Conservation (phyloP, 495 filamentous ascomycete genomes). For the Glonium stellatum region DNA sequence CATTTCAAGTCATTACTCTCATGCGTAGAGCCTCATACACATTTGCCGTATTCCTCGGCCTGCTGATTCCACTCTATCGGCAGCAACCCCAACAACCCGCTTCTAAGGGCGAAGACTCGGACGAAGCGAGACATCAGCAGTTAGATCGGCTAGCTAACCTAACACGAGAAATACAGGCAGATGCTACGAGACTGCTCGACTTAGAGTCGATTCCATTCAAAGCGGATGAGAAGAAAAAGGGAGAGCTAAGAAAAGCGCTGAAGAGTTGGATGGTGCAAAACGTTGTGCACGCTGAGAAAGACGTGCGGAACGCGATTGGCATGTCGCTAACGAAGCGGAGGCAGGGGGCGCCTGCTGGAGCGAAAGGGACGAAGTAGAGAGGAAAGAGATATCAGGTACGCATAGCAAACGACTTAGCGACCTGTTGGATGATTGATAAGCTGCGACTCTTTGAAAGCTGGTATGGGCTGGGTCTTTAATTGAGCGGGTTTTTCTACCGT, state of each 20-base stretch:
- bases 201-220: conserved; percentile 79
- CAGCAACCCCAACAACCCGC: conserved; percentile 25
- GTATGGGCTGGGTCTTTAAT: too few relatives aligned
- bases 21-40: conserved; percentile 69
- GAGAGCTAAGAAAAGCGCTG: conserved; percentile 29
- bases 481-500: too few relatives aligned
- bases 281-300: conserved; percentile 35
- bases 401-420: too few relatives aligned
- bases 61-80: conserved; percentile 61
- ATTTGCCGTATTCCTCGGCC: conserved; percentile 85
- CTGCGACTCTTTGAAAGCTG: too few relatives aligned
- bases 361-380: conserved; percentile 17
- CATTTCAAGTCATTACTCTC: conserved; percentile 77
- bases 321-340: conserved; percentile 30
- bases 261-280: conserved; percentile 41
- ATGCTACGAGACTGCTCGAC: conserved; percentile 62
- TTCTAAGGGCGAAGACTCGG: conserved; percentile 21
- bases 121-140: conserved; percentile 39
- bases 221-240: conserved; percentile 56
- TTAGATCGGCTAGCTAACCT: conserved; percentile 51
- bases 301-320: conserved; percentile 38
- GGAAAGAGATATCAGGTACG: too few relatives aligned
- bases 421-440: too few relatives aligned
- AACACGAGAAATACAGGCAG: conserved; percentile 53
- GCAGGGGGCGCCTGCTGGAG: conserved; percentile 24